phyloP scores from a whole-genome alignment of 2,329 filamentous ascomycete genomes.

The Calycina herbarum region DNA sequence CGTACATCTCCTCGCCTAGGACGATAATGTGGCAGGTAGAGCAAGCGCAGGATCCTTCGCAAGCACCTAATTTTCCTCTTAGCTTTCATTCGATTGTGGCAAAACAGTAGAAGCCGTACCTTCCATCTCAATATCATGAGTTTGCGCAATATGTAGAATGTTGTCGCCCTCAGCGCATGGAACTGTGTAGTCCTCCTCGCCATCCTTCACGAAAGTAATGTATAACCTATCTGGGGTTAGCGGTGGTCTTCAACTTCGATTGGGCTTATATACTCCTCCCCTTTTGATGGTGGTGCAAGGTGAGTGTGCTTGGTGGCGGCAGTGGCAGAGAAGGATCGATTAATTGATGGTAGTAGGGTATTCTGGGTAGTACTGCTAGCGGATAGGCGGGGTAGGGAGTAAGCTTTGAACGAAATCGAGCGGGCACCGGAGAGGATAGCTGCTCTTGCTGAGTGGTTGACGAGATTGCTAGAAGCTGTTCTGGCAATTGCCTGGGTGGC shows the following conservation, averaged over 20 bases:
- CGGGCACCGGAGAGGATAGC: background rate
- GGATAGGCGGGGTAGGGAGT: background rate
- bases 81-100: background rate
- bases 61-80: slow-evolving; percentile 60
- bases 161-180: slow-evolving; percentile 87
- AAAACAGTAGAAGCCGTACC: slow-evolving; percentile 44
- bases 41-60: slow-evolving; percentile 79
- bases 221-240: slow-evolving; percentile 60
- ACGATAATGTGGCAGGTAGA: slow-evolving; percentile 76
- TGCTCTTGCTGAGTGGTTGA: background rate
- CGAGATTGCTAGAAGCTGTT: background rate
- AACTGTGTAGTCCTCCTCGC: slow-evolving; percentile 72
- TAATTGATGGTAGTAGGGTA: background rate
- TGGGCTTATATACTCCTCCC: slow-evolving; percentile 72
- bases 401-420: background rate
- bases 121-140: slow-evolving; percentile 96
- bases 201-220: slow-evolving; percentile 93
- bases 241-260: slow-evolving; percentile 12
- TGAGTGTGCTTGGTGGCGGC: slow-evolving; percentile 69
- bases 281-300: slow-evolving; percentile 78
- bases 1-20: slow-evolving; percentile 60
- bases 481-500: background rate
- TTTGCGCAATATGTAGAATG: slow-evolving; percentile 90
- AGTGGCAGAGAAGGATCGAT: slow-evolving; percentile 63
- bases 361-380: background rate